Conservation (phyloP, 2,329 filamentous ascomycete species). For the Lomentospora prolificans region DNA sequence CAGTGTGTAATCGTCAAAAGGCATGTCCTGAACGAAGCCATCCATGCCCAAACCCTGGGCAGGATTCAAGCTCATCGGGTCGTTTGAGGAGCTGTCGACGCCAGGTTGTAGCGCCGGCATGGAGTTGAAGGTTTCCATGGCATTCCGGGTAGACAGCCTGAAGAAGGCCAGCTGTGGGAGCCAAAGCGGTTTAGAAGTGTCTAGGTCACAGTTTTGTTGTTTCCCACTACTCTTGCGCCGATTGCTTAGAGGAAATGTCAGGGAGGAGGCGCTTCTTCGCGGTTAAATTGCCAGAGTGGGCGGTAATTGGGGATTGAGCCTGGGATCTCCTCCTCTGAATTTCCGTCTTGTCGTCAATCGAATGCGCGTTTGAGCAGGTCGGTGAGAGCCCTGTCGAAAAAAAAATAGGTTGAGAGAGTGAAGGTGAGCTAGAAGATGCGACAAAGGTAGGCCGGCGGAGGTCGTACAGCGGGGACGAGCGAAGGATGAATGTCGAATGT, state of each 20-base stretch:
- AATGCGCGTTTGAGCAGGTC: not conserved
- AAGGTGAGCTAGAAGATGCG: not conserved
- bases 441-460: not conserved
- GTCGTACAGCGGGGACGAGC: not conserved
- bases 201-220: not conserved
- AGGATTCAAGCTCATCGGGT: constrained; percentile 36
- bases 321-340: not conserved
- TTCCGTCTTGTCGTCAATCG: not conserved
- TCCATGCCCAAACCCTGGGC: constrained; percentile 35
- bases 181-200: not conserved
- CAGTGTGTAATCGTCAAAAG: constrained; percentile 48
- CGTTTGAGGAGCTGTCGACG: constrained; percentile 31
- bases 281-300: not conserved
- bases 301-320: not conserved
- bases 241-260: not conserved
- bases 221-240: not conserved
- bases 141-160: constrained; percentile 23
- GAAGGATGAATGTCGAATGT: not conserved
- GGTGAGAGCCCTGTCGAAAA: not conserved
- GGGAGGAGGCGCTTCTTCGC: not conserved
- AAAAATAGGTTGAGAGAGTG: not conserved
- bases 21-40: constrained; percentile 40
- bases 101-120: constrained; percentile 40
- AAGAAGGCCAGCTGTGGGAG: not conserved
- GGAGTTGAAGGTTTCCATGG: constrained; percentile 49